Evolutionary conservation across 805 yeast genomes (phyloP).

Genomic region (Hanseniaspora occidentalis): DNA sequence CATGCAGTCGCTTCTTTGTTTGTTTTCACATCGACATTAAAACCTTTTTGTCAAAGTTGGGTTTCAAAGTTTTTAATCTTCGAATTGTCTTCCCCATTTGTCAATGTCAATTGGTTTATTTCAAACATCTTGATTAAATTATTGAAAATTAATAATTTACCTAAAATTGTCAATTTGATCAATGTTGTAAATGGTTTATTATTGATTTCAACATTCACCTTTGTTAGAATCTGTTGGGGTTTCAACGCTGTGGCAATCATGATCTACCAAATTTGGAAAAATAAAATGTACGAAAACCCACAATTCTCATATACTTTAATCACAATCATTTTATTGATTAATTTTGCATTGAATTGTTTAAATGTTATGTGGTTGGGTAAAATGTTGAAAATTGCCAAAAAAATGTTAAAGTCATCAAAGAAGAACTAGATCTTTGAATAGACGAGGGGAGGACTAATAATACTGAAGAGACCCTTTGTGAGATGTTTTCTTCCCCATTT

Average conservation of each 20-base stretch:
- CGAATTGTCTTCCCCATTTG: slow-evolving; percentile 90
- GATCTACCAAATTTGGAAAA: slow-evolving; percentile 33
- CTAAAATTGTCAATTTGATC: slow-evolving; percentile 36
- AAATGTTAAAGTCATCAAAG: slow-evolving; percentile 27
- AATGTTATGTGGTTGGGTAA: slow-evolving; percentile 81
- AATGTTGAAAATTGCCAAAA: slow-evolving; percentile 67
- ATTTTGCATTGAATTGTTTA: slow-evolving; percentile 49
- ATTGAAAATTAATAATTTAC: slow-evolving; percentile 40
- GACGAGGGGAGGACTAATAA: too few relatives aligned
- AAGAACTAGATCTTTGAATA: too few relatives aligned
- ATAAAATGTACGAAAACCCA: slow-evolving; percentile 3
- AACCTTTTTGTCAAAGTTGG: slow-evolving; percentile 72
- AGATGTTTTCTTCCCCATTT: too few relatives aligned
- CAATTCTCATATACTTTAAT: slow-evolving; percentile 37
- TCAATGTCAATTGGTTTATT: slow-evolving; percentile 86
- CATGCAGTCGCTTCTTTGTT: slow-evolving; percentile 77
- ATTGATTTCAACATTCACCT: slow-evolving; percentile 59
- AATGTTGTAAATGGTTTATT: slow-evolving; percentile 59
- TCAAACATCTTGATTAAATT: slow-evolving; percentile 34
- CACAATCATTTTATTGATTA: slow-evolving; percentile 38
- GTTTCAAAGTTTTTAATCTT: slow-evolving; percentile 72
- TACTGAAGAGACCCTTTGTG: too few relatives aligned
- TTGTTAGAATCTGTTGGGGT: slow-evolving; percentile 80
- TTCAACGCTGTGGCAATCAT: slow-evolving; percentile 51
- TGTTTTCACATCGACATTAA: slow-evolving; percentile 51